Evolutionary conservation across 495 filamentous ascomycete species (phyloP).

Genomic region (Trichoderma gamsii): DNA sequence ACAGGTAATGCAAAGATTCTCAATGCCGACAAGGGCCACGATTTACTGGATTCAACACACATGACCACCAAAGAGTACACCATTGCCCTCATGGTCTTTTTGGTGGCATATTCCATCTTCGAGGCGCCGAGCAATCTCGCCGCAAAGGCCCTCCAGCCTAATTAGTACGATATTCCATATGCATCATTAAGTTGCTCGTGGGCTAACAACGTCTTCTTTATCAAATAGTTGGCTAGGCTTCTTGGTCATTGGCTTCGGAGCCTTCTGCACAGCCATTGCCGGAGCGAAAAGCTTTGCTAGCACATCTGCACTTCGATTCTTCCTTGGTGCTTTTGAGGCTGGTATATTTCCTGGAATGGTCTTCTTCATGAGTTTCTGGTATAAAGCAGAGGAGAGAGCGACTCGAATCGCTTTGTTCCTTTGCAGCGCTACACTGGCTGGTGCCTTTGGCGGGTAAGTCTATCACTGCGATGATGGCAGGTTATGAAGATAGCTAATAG

Average conservation of each 20-base stretch:
- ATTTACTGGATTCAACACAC: slow-evolving; percentile 55
- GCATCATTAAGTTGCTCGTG: slow-evolving; percentile 44
- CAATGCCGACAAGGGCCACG: slow-evolving; percentile 46
- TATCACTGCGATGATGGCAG: slow-evolving; percentile 51
- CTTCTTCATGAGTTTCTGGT: slow-evolving; percentile 68
- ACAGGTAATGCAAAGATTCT: slow-evolving; percentile 63
- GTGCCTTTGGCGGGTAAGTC: slow-evolving; percentile 63
- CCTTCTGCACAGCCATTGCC: slow-evolving; percentile 57
- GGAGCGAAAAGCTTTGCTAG: slow-evolving; percentile 48
- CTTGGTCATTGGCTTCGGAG: slow-evolving; percentile 63
- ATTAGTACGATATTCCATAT: not conserved
- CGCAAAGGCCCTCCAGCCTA: slow-evolving; percentile 50
- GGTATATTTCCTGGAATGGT: slow-evolving; percentile 61
- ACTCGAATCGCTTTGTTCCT: slow-evolving; percentile 52
- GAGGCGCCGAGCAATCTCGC: slow-evolving; percentile 64
- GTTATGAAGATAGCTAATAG: slow-evolving; percentile 38
- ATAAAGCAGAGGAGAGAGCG: slow-evolving; percentile 52
- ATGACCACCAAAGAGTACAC: slow-evolving; percentile 55
- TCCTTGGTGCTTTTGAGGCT: slow-evolving; percentile 51
- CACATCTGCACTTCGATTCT: slow-evolving; percentile 56
- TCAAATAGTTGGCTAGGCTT: slow-evolving; percentile 63
- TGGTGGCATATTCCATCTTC: slow-evolving; percentile 62
- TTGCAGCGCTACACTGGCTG: slow-evolving; percentile 51
- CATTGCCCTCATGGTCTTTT: slow-evolving; percentile 66
- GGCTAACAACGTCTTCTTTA: slow-evolving; percentile 58